phyloP scores from a whole-genome alignment of 495 filamentous ascomycete genomes.

The Neurospora cerealis region DNA sequence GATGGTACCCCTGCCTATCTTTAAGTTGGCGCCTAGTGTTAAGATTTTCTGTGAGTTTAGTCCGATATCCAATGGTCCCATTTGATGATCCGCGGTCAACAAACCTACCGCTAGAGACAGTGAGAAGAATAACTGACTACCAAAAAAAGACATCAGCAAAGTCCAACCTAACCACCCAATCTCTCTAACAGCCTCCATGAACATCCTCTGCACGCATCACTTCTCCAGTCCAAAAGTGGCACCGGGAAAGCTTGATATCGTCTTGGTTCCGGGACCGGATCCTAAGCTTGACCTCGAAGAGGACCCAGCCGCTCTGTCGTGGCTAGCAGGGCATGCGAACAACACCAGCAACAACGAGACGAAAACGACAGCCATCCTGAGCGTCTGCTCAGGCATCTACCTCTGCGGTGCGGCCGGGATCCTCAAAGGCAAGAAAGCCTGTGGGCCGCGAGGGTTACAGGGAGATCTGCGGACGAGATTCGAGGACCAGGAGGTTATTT shows the following conservation, averaged over 20 bases:
- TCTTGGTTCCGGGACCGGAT: slow-evolving; percentile 44
- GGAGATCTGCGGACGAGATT: slow-evolving; percentile 32
- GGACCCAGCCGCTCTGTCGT: slow-evolving; percentile 29
- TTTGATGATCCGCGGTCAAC: neutral
- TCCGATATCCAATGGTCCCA: neutral
- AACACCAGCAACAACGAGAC: slow-evolving; percentile 1
- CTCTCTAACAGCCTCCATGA: slow-evolving; percentile 25
- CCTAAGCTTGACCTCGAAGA: slow-evolving; percentile 18
- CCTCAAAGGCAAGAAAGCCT: slow-evolving; percentile 34
- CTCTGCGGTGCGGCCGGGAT: slow-evolving; percentile 41
- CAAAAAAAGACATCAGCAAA: slow-evolving; percentile 28
- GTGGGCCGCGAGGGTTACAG: slow-evolving; percentile 44
- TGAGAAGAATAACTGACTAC: too few species aligned
- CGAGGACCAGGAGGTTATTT: slow-evolving; percentile 25
- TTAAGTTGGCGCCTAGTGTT: slow-evolving; percentile 29
- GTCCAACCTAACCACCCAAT: slow-evolving; percentile 18
- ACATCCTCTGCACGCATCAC: slow-evolving; percentile 30
- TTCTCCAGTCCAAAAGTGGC: slow-evolving; percentile 31
- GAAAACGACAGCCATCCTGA: slow-evolving; percentile 35
- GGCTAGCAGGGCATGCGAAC: slow-evolving; percentile 33
- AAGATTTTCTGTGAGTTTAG: slow-evolving; percentile 23
- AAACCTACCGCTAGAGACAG: neutral
- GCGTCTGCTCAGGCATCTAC: slow-evolving; percentile 45
- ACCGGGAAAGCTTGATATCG: slow-evolving; percentile 41
- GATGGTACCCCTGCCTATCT: slow-evolving; percentile 24